A percentile compares a stretch with the other conserved stretches of the same genome.
Conservation (phyloP, 2,329 filamentous ascomycete species). For the Chlorencoelia australis region DNA sequence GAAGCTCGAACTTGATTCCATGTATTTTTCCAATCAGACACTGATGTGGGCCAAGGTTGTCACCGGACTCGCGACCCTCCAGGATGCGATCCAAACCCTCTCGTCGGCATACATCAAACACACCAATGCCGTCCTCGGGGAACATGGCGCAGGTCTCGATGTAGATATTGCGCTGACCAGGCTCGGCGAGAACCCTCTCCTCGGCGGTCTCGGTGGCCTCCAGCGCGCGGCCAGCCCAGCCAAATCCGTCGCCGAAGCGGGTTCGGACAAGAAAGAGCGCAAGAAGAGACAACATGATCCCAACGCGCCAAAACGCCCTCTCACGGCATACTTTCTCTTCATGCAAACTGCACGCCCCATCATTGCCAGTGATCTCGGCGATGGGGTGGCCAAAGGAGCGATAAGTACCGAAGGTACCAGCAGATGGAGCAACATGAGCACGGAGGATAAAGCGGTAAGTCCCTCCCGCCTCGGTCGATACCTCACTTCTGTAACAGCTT, state of each 20-base stretch:
- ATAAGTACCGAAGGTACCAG: conserved; percentile 80
- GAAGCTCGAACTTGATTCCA: conserved; percentile 10
- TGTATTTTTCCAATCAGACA: conserved; percentile 15
- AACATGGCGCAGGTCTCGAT: conserved; percentile 36
- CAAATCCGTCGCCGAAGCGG: conserved; percentile 32
- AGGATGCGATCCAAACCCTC: conserved; percentile 69
- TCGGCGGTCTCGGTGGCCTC: conserved; percentile 20
- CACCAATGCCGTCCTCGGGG: conserved; percentile 71
- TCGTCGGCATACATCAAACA: conserved; percentile 80
- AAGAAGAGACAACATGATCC: conserved; percentile 83
- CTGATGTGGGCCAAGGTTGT: conserved; percentile 48
- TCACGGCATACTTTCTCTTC: conserved; percentile 93
- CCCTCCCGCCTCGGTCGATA: not conserved
- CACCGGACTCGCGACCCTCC: conserved; percentile 67
- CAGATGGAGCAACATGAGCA: conserved; percentile 71
- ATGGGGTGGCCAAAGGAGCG: conserved; percentile 71
- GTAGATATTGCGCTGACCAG: conserved; percentile 37
- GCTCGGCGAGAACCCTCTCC: conserved; percentile 34
- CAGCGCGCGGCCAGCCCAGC: conserved; percentile 29
- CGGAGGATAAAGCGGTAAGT: conserved; percentile 55
- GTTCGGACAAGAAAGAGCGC: conserved; percentile 72
- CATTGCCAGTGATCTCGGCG: conserved; percentile 68
- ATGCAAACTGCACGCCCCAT: conserved; percentile 78
- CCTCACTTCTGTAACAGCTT: conserved; percentile 1
- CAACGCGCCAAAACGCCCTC: conserved; percentile 85